A percentile compares a stretch with the other conserved stretches of the same genome.
Conservation (phyloP, 2,329 filamentous ascomycete species). For the Fusarium mangiferae region DNA sequence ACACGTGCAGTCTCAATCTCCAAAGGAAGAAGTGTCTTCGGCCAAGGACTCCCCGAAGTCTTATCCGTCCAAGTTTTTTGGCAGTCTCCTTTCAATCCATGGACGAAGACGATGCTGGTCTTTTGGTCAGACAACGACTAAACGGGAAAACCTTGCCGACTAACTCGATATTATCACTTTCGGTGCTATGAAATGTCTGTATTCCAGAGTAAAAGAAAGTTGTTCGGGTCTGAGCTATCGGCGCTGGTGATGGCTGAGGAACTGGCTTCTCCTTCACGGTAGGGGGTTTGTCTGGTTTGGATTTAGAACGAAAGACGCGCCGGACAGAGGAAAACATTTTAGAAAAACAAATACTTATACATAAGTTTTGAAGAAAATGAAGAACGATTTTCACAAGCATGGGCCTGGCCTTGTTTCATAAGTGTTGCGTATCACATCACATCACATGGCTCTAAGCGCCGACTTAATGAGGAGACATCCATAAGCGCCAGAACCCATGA, state of each 20-base stretch:
- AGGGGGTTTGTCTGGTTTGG: background rate
- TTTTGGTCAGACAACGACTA: too few species aligned
- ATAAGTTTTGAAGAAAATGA: too few species aligned
- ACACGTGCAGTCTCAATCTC: constrained; percentile 17
- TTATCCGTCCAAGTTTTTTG: constrained; percentile 25
- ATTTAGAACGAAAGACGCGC: constrained; percentile 1
- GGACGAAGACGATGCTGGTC: constrained; percentile 25
- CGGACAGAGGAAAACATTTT: constrained; percentile 9
- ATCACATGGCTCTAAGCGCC: too few species aligned
- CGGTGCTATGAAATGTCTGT: background rate
- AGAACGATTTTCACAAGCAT: too few species aligned
- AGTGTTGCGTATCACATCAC: too few species aligned
- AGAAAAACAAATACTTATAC: too few species aligned
- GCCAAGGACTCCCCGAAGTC: background rate
- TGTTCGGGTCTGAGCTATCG: background rate
- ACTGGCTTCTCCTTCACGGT: background rate
- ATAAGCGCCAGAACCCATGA: background rate
- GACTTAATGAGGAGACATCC: too few species aligned
- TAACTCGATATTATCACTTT: constrained; percentile 1
- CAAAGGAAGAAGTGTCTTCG: constrained; percentile 4
- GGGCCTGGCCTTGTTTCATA: too few species aligned
- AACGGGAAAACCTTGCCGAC: background rate
- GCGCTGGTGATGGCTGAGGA: background rate
- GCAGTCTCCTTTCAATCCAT: constrained; percentile 28
- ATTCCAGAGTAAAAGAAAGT: constrained; percentile 7